Conservation (phyloP, 768 basidiomycete genomes). For the Collybiopsis confluens region DNA sequence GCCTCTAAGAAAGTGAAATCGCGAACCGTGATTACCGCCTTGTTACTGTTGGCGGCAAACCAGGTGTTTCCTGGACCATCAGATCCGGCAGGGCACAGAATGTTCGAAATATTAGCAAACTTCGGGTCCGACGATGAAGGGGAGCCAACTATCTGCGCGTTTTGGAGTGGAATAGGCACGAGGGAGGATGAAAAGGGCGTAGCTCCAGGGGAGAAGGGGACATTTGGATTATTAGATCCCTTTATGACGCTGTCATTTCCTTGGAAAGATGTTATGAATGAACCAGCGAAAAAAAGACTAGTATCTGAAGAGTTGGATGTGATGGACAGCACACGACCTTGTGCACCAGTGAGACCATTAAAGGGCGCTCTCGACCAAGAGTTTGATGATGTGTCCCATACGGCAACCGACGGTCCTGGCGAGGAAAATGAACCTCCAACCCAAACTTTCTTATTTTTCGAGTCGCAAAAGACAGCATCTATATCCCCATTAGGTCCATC, state of each 20-base stretch:
- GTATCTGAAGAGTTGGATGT: constrained; percentile 62
- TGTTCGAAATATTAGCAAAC: constrained; percentile 60
- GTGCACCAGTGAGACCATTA: constrained; percentile 70
- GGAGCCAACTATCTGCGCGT: constrained; percentile 49
- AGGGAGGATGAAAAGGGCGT: constrained; percentile 88
- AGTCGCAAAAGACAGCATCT: constrained; percentile 76
- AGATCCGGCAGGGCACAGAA: constrained; percentile 82
- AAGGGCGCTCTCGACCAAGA: constrained; percentile 82
- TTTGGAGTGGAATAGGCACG: constrained; percentile 69
- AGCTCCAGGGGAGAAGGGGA: constrained; percentile 77
- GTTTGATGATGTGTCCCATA: constrained; percentile 59
- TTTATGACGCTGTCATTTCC: constrained; percentile 49
- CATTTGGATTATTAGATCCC: constrained; percentile 78
- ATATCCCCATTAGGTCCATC: constrained; percentile 73
- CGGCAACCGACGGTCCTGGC: constrained; percentile 61
- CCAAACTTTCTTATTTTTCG: constrained; percentile 63
- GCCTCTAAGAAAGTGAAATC: constrained; percentile 72
- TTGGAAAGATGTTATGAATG: constrained; percentile 73
- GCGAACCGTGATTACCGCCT: constrained; percentile 72
- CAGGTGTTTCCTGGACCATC: constrained; percentile 82
- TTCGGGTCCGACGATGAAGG: constrained; percentile 58
- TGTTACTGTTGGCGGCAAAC: constrained; percentile 71
- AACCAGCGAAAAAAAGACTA: constrained; percentile 85
- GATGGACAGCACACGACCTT: constrained; percentile 71
- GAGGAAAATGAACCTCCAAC: constrained; percentile 73